Base-by-base conservation (phyloP, 2,329 filamentous ascomycete species). In the Aspergillus ochraceoroseus region DNA sequence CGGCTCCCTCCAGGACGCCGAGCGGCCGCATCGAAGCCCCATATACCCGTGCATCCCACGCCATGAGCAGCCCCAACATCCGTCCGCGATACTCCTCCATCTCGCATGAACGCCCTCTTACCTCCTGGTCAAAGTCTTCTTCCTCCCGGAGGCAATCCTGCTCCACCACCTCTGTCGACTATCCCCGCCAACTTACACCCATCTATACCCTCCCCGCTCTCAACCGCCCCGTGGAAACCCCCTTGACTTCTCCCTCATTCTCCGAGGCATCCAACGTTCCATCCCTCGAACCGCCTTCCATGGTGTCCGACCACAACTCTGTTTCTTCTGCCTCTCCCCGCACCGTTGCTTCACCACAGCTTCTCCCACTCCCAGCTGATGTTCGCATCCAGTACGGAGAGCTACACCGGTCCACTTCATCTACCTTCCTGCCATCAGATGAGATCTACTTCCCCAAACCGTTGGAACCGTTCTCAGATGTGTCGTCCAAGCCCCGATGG, bases 271-370 rank as follows among this genome's bases (percentile, higher is more conserved):
- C 82, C 2, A 68, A 72, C 43, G 64, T 70, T 34, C 72, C 74
- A 12, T 75, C 71, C 2, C 67, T 75, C 11, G 80, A 83, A 30
- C 77, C 80, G 3, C 82, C 82, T 5, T 85, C 83, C 1, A 72
- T 87, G 47, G 72, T 85, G 34, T 87, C 85, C 0, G 86, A 92
- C 59, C 70, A 71, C 18, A 75, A 76, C 47, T 83, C 80, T 1
- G 72, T 76, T 41, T 77, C 78, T 57, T 80, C 79, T 3, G 74
- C 74, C 19, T 82, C 80, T 7, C 77, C 79, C 11, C 67, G 56
- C 56, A 67, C 57, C 48, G 43, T 64, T 34, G 58, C 63, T 27
- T 70, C 67, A 3, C 66, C 68, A 12, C 63, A 67, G 33, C 53
- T 66, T 5, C 56, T 65, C 40, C 61, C 64, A 6, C 55, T 63